A percentile compares a stretch with the other conserved stretches of the same genome.
phyloP scores from a whole-genome alignment of 768 basidiomycete species.

The Coprinellus micaceus region DNA sequence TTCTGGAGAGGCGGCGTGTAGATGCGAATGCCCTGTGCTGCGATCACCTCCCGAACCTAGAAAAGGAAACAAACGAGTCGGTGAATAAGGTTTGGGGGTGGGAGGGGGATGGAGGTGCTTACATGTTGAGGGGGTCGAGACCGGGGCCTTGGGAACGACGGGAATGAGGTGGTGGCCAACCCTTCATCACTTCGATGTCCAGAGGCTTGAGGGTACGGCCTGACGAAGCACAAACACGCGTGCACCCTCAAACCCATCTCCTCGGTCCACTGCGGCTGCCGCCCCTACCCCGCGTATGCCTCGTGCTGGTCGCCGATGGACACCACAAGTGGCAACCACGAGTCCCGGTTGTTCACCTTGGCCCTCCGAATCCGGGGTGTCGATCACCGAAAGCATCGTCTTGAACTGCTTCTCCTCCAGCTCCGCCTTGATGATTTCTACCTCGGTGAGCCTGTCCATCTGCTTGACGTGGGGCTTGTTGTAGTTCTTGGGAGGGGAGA shows the following conservation, averaged over 20 bases:
- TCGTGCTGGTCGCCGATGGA: slow-evolving; percentile 97
- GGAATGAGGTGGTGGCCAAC: slow-evolving; percentile 96
- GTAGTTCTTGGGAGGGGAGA: slow-evolving; percentile 91
- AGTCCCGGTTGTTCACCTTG: slow-evolving; percentile 99
- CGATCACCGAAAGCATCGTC: slow-evolving; percentile 98
- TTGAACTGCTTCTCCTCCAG: slow-evolving; percentile 99
- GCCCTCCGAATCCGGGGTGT: slow-evolving; percentile 99
- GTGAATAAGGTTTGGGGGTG: slow-evolving; percentile 15
- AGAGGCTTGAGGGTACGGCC: slow-evolving; percentile 93
- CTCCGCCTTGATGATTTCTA: slow-evolving; percentile 99
- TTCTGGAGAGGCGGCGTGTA: slow-evolving; percentile 96
- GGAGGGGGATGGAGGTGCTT: slow-evolving; percentile 26
- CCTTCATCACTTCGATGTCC: slow-evolving; percentile 99
- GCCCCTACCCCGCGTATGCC: slow-evolving; percentile 95
- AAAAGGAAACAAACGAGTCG: slow-evolving; percentile 8
- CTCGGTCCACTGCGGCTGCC: slow-evolving; percentile 92
- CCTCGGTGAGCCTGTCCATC: slow-evolving; percentile 96
- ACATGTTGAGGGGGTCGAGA: slow-evolving; percentile 95
- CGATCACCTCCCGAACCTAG: slow-evolving; percentile 89
- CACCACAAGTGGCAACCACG: slow-evolving; percentile 97
- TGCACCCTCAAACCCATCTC: slow-evolving; percentile 96
- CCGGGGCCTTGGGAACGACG: slow-evolving; percentile 94
- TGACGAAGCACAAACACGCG: slow-evolving; percentile 95
- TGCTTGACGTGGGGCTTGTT: slow-evolving; percentile 86
- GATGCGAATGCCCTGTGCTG: slow-evolving; percentile 90